Base-by-base conservation (phyloP, 2,329 filamentous ascomycete species). In the Periconia sp. region DNA sequence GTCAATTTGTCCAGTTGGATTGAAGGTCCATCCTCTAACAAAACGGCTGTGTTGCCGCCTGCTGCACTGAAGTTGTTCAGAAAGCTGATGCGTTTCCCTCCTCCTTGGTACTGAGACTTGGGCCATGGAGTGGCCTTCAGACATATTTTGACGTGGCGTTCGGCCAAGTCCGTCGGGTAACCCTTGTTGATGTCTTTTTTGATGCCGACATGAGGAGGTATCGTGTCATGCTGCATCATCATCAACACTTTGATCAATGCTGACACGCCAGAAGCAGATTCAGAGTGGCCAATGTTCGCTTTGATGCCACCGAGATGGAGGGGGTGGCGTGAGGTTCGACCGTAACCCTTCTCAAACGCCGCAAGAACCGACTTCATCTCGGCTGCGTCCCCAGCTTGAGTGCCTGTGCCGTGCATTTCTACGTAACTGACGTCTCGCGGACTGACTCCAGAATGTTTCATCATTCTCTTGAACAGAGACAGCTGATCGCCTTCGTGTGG, bases 171-270 rank as follows among this genome's bases (percentile, higher is more conserved):
- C 55, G 87, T 82, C 20, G 85, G 83, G 61, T 86, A 85, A 1
- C 76, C 58, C 40, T 40, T 61, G 53, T 61, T 71, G 49, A 63
- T 62, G 41, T 44, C 49, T n/a, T 44, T 54, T 54, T 59, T 68
- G 40, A 60, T 68, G 46, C 31, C 86, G 55, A n/a, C n/a, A n/a
- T 90, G 87, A 0, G 84, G 85, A 0, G 86, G 85, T 33, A 63
- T 49, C 10, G 45, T 43, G 18, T 53, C 49, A 18, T 58, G 59
- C 33, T 68, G 57, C 20, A 53, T 35, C 61, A 65, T 70, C 45
- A 74, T 47, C 11, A 76, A 51, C 1, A 64, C 64, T 47, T 76
- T 76, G 42, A 74, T 62, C 3, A 76, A 49, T 1, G 65, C 54
- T 1, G 59, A 59, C 0, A 66, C 56, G 30, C 73, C 73, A 9